Conservation (phyloP, 176 grass and related monocot species). For the Juncus inflexus region DNA sequence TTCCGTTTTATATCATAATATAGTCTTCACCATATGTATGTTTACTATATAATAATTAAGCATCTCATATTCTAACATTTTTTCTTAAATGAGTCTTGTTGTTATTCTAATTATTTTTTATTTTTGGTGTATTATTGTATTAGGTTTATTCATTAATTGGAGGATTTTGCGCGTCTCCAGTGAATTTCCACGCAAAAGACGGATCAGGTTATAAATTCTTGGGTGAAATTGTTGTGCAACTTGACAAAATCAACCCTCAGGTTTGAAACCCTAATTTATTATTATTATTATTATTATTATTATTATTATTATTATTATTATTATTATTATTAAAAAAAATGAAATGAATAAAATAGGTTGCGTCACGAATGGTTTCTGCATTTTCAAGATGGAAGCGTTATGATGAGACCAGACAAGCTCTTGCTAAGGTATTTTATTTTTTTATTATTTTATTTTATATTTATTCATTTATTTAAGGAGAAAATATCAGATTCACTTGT, state of each 20-base stretch:
- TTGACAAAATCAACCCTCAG: slow-evolving; percentile 98
- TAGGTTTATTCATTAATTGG: slow-evolving; percentile 90
- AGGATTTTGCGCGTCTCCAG: slow-evolving; percentile 80
- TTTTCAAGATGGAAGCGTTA: slow-evolving; percentile 88
- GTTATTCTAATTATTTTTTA: slow-evolving; percentile 4
- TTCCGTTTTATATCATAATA: too few species aligned
- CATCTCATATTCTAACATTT: too few species aligned
- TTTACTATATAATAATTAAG: too few species aligned
- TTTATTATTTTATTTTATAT: not conserved
- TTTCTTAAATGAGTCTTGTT: too few species aligned
- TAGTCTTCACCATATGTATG: too few species aligned
- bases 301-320: not conserved
- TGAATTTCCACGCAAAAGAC: slow-evolving; percentile 98
- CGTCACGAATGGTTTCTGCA: slow-evolving; percentile 89
- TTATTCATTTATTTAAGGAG: not conserved
- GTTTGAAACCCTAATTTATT: slow-evolving; percentile 28
- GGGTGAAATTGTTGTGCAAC: slow-evolving; percentile 89
- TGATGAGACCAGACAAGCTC: slow-evolving; percentile 67
- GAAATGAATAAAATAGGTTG: slow-evolving; percentile 48
- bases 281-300: not conserved
- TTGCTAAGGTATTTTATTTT: slow-evolving; percentile 57
- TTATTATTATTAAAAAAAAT: not conserved
- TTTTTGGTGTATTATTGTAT: not conserved
- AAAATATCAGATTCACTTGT: too few species aligned
- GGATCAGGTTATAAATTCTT: slow-evolving; percentile 93